Evolutionary conservation across 1,284 basidiomycete species (phyloP).

Genomic region (Inonotus obliquus): DNA sequence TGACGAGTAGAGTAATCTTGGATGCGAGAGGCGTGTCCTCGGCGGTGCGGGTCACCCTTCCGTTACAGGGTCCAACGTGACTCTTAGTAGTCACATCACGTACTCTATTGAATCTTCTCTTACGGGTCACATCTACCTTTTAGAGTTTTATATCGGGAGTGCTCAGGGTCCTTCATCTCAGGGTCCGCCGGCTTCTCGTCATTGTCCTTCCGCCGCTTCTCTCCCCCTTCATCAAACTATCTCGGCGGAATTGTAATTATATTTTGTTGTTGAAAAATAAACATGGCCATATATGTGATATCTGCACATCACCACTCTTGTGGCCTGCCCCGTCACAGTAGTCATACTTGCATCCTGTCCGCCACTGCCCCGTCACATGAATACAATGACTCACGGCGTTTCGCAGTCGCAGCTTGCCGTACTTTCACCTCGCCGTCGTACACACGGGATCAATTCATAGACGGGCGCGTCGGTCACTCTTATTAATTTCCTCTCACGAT

Average conservation of each 20-base stretch:
- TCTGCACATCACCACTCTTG: too few species aligned
- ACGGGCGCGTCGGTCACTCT: neutral
- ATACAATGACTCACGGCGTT: too few species aligned
- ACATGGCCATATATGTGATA: too few species aligned
- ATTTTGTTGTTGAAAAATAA: too few species aligned
- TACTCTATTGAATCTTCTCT: neutral
- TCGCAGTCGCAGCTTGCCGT: too few species aligned
- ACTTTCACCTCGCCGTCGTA: too few species aligned
- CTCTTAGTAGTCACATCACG: neutral
- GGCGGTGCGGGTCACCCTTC: constrained; percentile 3
- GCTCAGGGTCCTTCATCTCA: constrained; percentile 2
- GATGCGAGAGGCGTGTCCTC: constrained; percentile 7
- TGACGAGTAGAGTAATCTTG: neutral
- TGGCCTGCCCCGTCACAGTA: too few species aligned
- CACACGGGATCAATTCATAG: neutral
- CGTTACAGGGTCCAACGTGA: neutral
- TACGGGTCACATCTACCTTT: constrained; percentile 10
- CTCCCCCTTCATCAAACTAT: neutral
- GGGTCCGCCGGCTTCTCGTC: constrained; percentile 1
- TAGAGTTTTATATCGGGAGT: constrained; percentile 1
- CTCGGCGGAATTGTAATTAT: neutral
- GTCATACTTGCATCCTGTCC: too few species aligned
- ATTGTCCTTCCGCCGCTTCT: too few species aligned
- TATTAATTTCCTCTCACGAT: neutral
- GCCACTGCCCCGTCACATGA: too few species aligned